Conservation (phyloP, 2,329 filamentous ascomycete genomes). For the Ceratocystis smalleyi region DNA sequence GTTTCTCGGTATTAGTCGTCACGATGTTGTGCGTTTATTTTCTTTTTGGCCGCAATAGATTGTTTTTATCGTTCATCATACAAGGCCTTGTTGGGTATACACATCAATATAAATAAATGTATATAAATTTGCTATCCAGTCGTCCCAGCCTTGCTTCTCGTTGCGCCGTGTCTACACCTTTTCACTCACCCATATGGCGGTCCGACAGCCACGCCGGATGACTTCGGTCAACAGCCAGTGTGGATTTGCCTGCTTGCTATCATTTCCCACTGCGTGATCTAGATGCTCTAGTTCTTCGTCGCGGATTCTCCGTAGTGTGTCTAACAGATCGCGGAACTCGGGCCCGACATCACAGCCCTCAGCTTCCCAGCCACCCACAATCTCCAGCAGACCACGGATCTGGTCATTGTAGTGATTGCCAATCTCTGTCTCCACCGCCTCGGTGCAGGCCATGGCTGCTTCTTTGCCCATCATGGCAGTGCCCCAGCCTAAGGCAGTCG, state of each 20-base stretch:
- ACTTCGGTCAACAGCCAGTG: conserved; percentile 78
- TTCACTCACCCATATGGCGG: conserved; percentile 86
- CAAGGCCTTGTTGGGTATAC: conserved; percentile 1
- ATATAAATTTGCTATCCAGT: neutral
- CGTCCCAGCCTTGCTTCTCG: neutral
- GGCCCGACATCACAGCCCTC: conserved; percentile 66
- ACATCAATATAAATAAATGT: conserved; percentile 8
- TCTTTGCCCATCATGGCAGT: conserved; percentile 81
- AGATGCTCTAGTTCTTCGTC: conserved; percentile 96
- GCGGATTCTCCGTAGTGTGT: conserved; percentile 63
- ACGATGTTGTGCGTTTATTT: neutral
- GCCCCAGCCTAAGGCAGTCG: conserved; percentile 70
- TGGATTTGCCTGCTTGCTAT: conserved; percentile 76
- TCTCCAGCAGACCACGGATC: conserved; percentile 65
- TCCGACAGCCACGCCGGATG: conserved; percentile 77
- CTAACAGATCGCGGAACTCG: conserved; percentile 58
- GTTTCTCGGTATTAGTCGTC: neutral
- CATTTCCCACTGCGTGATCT: conserved; percentile 85
- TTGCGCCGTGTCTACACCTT: conserved; percentile 33
- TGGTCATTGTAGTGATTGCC: conserved; percentile 91
- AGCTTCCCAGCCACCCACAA: conserved; percentile 59
- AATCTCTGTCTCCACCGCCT: conserved; percentile 97
- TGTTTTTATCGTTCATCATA: neutral
- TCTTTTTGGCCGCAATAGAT: neutral
- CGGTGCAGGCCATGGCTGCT: conserved; percentile 95